phyloP scores from a whole-genome alignment of 2,329 filamentous ascomycete genomes.

The Talaromyces verruculosus region DNA sequence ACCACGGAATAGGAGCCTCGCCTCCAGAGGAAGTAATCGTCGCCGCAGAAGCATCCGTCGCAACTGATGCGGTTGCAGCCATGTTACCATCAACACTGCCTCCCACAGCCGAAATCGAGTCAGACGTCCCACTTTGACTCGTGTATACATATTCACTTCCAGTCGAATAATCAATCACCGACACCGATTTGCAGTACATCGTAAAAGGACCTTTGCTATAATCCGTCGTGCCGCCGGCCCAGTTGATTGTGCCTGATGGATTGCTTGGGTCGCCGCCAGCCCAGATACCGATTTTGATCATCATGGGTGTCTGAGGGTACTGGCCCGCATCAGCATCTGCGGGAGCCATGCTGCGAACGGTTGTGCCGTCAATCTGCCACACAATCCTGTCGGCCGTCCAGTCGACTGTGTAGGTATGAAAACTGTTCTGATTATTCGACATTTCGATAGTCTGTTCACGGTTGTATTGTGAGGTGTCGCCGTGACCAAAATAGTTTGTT shows the following conservation, averaged over 20 bases:
- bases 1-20: slow-evolving; percentile 66
- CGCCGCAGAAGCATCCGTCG: slow-evolving; percentile 59
- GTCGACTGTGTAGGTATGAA: slow-evolving; percentile 85
- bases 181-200: slow-evolving; percentile 77
- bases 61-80: slow-evolving; percentile 45
- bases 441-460: slow-evolving; percentile 77
- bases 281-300: slow-evolving; percentile 89
- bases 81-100: slow-evolving; percentile 69
- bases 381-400: slow-evolving; percentile 84
- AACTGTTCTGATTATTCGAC: slow-evolving; percentile 67
- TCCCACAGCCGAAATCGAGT: slow-evolving; percentile 77
- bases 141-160: slow-evolving; percentile 81
- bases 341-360: slow-evolving; percentile 72
- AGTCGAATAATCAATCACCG: slow-evolving; percentile 88
- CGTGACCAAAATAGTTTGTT: slow-evolving; percentile 96
- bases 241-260: slow-evolving; percentile 74
- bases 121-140: slow-evolving; percentile 74
- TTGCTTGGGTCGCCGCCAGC: slow-evolving; percentile 84
- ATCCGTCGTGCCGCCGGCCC: slow-evolving; percentile 83
- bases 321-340: slow-evolving; percentile 66
- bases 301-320: slow-evolving; percentile 95
- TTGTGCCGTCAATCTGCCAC: slow-evolving; percentile 78
- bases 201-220: slow-evolving; percentile 79
- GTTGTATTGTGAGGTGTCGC: slow-evolving; percentile 79
- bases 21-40: slow-evolving; percentile 56